Conservation (phyloP, 2,329 filamentous ascomycete genomes). For the Mycogone perniciosa region DNA sequence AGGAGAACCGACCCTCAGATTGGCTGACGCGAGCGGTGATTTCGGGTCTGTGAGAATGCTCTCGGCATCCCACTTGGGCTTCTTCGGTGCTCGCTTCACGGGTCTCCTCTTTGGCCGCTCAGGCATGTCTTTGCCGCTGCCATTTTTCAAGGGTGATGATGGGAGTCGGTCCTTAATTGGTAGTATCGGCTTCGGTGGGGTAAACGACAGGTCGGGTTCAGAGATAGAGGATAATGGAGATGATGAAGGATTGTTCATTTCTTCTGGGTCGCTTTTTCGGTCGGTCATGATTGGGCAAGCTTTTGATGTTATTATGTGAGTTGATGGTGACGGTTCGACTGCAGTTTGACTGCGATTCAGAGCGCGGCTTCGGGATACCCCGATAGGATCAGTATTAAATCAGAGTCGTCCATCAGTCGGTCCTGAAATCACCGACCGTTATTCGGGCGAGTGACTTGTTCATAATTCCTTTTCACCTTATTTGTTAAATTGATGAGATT, state of each 20-base stretch:
- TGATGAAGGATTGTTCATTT: not conserved
- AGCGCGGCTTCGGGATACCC: no score
- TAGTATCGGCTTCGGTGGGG: slow-evolving; percentile 1
- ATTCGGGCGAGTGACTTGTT: no score
- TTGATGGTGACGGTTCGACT: not conserved
- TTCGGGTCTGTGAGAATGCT: slow-evolving; percentile 31
- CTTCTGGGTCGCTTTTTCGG: not conserved
- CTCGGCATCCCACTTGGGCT: slow-evolving; percentile 31
- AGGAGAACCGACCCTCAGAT: slow-evolving; percentile 28
- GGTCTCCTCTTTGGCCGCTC: slow-evolving; percentile 3
- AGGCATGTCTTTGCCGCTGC: not conserved
- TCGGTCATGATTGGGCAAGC: not conserved
- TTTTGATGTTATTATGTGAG: not conserved
- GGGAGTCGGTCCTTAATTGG: not conserved
- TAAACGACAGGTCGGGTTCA: not conserved
- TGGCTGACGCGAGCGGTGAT: slow-evolving; percentile 33
- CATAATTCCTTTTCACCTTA: no score
- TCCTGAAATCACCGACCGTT: no score
- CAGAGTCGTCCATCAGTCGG: no score
- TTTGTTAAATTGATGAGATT: no score
- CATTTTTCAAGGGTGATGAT: not conserved
- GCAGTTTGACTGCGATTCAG: no score
- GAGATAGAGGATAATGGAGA: slow-evolving; percentile 5
- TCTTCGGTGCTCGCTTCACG: slow-evolving; percentile 12
- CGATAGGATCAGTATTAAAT: no score